A percentile compares a stretch with the other conserved stretches of the same genome.
Evolutionary conservation across 208 protist species (phyloP).

Genomic region (Leishmania arabica): DNA sequence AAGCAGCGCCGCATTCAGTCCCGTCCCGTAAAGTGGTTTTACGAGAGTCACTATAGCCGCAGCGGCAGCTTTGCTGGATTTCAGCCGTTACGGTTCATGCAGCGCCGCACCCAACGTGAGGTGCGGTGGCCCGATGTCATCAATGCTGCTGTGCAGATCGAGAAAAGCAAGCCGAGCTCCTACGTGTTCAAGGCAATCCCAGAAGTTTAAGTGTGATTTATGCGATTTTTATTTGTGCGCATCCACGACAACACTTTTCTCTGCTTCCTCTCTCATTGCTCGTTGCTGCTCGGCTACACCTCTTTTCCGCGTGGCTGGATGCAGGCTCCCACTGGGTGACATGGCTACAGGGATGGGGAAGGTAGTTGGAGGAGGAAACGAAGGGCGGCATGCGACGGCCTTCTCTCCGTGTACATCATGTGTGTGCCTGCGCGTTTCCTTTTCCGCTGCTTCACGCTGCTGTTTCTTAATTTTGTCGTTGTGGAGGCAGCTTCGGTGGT

Average conservation of each 20-base stretch:
- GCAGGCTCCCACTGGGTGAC: neutral
- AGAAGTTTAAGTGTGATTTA: conserved; percentile 56
- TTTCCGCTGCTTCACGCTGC: neutral
- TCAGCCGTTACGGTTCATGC: conserved; percentile 90
- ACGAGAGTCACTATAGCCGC: conserved; percentile 93
- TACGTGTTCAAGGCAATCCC: conserved; percentile 92
- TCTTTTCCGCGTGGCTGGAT: neutral
- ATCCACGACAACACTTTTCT: neutral
- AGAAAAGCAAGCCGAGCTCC: conserved; percentile 84
- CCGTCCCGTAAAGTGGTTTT: conserved; percentile 94
- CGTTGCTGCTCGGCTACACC: neutral
- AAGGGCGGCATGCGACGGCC: neutral
- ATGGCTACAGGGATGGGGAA: neutral
- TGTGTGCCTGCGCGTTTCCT: neutral
- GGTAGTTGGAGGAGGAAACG: neutral
- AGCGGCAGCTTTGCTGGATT: conserved; percentile 92
- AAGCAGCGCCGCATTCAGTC: conserved; percentile 93
- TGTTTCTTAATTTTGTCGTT: neutral
- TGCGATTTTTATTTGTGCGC: neutral
- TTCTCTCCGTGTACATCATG: neutral
- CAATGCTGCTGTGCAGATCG: conserved; percentile 85
- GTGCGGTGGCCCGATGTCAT: conserved; percentile 93
- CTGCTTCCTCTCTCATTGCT: neutral
- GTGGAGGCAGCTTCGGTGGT: neutral
- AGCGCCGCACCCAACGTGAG: conserved; percentile 88